These are phyloP conservation scores for Lodderomyces elongisporus DNA, from an alignment of 1,139 yeast genomes.

Conservation along the genomic window DNA sequence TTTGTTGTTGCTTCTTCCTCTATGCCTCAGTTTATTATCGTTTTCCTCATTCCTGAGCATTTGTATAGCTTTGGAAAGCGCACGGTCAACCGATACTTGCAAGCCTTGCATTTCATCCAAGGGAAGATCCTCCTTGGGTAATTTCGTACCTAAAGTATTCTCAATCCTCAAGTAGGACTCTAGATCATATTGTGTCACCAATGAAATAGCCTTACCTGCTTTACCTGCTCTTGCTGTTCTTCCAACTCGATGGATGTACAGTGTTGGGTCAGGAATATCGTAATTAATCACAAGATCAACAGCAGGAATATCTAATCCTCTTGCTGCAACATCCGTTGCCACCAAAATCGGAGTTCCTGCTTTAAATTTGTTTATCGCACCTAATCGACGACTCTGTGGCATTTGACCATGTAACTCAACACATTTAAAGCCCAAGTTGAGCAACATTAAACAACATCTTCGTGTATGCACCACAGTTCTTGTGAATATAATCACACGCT, in stretches of 20 bases:
- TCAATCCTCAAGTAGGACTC: constrained; percentile 87
- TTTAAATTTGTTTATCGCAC: constrained; percentile 88
- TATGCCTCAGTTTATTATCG: too few species aligned
- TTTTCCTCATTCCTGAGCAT: too few species aligned
- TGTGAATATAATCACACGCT: constrained; percentile 83
- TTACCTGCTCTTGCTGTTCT: constrained; percentile 98
- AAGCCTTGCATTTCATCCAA: constrained; percentile 73
- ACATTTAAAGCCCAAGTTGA: constrained; percentile 80
- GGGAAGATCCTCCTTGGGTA: constrained; percentile 74
- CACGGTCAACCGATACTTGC: constrained; percentile 86
- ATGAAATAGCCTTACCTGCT: constrained; percentile 85
- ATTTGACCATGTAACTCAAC: constrained; percentile 94
- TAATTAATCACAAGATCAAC: constrained; percentile 92
- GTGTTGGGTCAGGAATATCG: constrained; percentile 97
- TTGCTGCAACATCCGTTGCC: constrained; percentile 97
- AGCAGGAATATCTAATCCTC: constrained; percentile 94
- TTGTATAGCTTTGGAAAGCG: constrained; percentile 85
- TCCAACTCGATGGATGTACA: constrained; percentile 95
- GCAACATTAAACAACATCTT: constrained; percentile 75
- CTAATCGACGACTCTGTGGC: constrained; percentile 86
- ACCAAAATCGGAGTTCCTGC: constrained; percentile 81
- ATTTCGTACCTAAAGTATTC: constrained; percentile 71
- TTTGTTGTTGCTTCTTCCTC: not conserved
- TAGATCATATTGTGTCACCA: constrained; percentile 92
- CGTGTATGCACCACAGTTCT: constrained; percentile 96